phyloP scores from a whole-genome alignment of 2,329 filamentous ascomycete species.

The Orbilia brochopaga region DNA sequence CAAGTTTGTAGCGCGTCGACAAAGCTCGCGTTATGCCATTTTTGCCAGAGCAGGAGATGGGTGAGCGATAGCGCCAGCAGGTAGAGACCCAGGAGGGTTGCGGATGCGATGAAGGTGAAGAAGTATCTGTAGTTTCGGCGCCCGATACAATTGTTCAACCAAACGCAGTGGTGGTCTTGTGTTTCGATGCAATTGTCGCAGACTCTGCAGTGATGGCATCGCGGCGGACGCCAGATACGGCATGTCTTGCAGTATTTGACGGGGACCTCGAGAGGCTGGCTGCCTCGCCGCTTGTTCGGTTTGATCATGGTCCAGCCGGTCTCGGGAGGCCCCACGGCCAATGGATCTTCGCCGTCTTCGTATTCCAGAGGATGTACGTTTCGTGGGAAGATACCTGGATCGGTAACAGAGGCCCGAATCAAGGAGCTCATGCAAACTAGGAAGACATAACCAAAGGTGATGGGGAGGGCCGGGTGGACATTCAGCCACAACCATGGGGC shows the following conservation, averaged over 20 bases:
- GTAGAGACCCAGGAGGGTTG: conserved; percentile 77
- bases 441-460: conserved; percentile 89
- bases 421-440: conserved; percentile 92
- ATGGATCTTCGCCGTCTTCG: conserved; percentile 77
- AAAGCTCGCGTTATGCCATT: conserved; percentile 71
- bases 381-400: conserved; percentile 90
- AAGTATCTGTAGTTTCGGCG: conserved; percentile 98
- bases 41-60: conserved; percentile 76
- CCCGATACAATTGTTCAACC: conserved; percentile 98
- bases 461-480: conserved; percentile 84
- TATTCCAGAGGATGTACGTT: conserved; percentile 73
- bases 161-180: conserved; percentile 97
- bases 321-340: conserved; percentile 79
- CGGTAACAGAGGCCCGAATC: conserved; percentile 85
- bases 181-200: conserved; percentile 98
- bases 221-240: conserved; percentile 94
- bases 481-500: conserved; percentile 85
- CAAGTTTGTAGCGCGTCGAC: conserved; percentile 71
- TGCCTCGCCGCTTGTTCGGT: conserved; percentile 71
- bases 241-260: conserved; percentile 98
- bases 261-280: conserved; percentile 94
- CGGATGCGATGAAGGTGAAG: conserved; percentile 83
- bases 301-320: conserved; percentile 95
- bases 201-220: conserved; percentile 92
- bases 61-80: conserved; percentile 78